Conservation (phyloP, 768 basidiomycete species). For the Macrolepiota fuliginosa region DNA sequence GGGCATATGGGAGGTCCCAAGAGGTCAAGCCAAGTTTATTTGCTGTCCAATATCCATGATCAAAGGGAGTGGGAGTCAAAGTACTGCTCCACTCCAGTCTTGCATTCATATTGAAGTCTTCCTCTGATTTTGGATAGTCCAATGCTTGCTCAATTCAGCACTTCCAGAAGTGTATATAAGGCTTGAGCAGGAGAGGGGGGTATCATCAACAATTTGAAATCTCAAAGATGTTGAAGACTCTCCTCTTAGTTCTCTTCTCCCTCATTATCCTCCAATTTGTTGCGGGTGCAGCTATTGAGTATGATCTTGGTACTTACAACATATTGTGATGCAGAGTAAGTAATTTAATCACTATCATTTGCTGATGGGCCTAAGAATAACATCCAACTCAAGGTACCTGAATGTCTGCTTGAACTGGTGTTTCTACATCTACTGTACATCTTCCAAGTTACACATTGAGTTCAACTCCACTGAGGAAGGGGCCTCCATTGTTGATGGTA, state of each 20-base stretch:
- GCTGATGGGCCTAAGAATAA: not conserved
- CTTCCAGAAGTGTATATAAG: too few relatives aligned
- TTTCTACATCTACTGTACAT: not conserved
- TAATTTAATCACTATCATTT: not conserved
- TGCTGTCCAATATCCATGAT: too few relatives aligned
- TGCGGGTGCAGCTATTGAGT: not conserved
- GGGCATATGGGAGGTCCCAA: too few relatives aligned
- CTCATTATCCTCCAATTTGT: not conserved
- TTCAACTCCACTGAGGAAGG: too few relatives aligned
- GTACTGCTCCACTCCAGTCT: too few relatives aligned
- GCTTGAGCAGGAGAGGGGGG: too few relatives aligned
- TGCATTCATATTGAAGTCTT: too few relatives aligned
- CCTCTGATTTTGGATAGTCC: too few relatives aligned
- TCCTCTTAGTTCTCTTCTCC: not conserved
- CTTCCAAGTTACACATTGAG: not conserved
- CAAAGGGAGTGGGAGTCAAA: too few relatives aligned
- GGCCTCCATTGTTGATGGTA: too few relatives aligned
- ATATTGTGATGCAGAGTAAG: not conserved
- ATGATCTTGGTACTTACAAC: not conserved
- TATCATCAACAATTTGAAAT: not conserved
- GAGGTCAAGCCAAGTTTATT: too few relatives aligned
- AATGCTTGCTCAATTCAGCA: too few relatives aligned
- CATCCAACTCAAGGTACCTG: not conserved
- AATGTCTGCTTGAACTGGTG: not conserved
- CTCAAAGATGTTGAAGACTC: not conserved